Conservation (phyloP, 2,329 filamentous ascomycete species). For the Pseudogymnoascus sp. region DNA sequence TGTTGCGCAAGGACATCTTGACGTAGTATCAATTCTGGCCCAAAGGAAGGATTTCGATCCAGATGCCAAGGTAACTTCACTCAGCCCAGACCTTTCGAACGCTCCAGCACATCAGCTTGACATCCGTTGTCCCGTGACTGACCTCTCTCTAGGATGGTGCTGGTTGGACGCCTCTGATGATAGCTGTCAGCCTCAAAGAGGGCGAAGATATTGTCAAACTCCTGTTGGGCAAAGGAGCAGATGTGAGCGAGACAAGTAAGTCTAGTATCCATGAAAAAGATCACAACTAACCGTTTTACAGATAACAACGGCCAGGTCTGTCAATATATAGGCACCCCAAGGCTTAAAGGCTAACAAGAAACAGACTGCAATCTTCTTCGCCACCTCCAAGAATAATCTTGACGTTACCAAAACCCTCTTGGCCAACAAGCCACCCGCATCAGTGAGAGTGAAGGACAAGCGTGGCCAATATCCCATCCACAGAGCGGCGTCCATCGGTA, state of each 20-base stretch:
- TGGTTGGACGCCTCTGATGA: constrained; percentile 83
- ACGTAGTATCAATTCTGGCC: constrained; percentile 68
- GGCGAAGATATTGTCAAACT: constrained; percentile 62
- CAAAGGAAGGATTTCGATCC: constrained; percentile 71
- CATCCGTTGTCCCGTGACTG: neutral
- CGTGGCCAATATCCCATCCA: constrained; percentile 88
- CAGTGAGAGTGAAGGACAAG: constrained; percentile 73
- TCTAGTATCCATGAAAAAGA: neutral
- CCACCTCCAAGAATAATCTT: constrained; percentile 82
- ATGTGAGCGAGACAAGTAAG: constrained; percentile 66
- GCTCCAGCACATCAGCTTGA: neutral
- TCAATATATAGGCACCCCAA: neutral
- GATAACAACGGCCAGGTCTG: constrained; percentile 60
- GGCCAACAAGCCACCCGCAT: constrained; percentile 61
- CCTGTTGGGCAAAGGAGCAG: constrained; percentile 62
- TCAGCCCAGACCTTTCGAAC: neutral
- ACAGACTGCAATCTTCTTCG: constrained; percentile 84
- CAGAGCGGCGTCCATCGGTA: constrained; percentile 83
- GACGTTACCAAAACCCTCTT: constrained; percentile 76
- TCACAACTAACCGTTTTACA: constrained; percentile 26
- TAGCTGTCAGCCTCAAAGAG: constrained; percentile 68
- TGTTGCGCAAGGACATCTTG: constrained; percentile 70
- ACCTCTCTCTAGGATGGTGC: constrained; percentile 54
- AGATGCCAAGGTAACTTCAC: constrained; percentile 61
- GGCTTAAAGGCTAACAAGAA: constrained; percentile 10